Percentiles rank a stretch among this genome's conserved stretches.
phyloP scores from a whole-genome alignment of 1,139 yeast genomes.

The Hyphopichia burtonii region DNA sequence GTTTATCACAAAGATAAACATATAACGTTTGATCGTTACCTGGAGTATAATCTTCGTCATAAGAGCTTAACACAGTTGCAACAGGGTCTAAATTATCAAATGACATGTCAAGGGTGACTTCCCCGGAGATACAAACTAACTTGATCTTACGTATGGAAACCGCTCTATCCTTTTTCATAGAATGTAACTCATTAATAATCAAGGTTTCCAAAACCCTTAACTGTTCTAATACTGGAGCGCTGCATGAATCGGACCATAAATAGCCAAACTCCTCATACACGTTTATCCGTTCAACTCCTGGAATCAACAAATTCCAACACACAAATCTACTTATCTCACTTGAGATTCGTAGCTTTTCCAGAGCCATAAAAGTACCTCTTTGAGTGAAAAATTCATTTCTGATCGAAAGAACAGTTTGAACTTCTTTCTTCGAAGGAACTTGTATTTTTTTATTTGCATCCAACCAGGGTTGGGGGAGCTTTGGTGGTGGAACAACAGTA shows the following conservation, averaged over 20 bases:
- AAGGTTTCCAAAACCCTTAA: constrained; percentile 18
- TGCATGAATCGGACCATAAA: constrained; percentile 17
- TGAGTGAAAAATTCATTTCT: constrained; percentile 40
- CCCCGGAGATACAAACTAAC: background rate
- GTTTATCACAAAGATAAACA: constrained; percentile 18
- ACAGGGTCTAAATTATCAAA: too few species aligned
- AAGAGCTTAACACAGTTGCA: constrained; percentile 6
- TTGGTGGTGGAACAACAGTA: constrained; percentile 28
- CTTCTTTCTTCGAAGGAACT: constrained; percentile 34
- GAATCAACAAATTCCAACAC: constrained; percentile 33
- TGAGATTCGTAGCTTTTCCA: constrained; percentile 38
- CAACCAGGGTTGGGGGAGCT: constrained; percentile 41
- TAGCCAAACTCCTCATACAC: constrained; percentile 24
- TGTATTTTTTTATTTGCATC: constrained; percentile 36
- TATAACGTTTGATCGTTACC: constrained; percentile 10
- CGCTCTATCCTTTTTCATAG: background rate
- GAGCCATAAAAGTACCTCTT: constrained; percentile 35
- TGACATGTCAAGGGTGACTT: background rate
- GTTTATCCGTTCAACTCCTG: constrained; percentile 14
- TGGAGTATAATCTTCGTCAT: constrained; percentile 4
- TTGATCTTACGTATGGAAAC: background rate
- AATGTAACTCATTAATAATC: constrained; percentile 11
- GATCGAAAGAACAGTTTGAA: constrained; percentile 23
- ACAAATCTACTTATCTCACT: constrained; percentile 37
- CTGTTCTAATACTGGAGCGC: constrained; percentile 5